Percentiles rank a stretch among this genome's conserved stretches.
Conservation (phyloP, 192 early-diverging fungal genomes). For the Mortierella alpina region DNA sequence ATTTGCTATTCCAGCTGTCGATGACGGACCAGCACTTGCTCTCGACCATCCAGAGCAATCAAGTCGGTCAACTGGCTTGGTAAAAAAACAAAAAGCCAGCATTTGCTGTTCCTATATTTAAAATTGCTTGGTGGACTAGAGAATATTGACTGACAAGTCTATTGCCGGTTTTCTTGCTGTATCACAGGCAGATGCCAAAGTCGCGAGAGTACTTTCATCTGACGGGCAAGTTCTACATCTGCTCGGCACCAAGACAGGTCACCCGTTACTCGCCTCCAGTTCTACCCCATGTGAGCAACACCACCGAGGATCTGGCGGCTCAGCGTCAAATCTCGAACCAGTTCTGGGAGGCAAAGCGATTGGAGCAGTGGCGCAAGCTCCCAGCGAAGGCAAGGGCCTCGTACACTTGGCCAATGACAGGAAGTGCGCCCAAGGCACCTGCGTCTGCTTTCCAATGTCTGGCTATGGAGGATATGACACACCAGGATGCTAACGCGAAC, state of each 20-base stretch:
- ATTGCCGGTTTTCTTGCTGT: background rate
- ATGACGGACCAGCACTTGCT: conserved; percentile 78
- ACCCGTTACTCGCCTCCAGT: conserved; percentile 71
- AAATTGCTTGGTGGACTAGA: background rate
- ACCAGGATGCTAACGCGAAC: conserved; percentile 16
- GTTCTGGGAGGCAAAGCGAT: conserved; percentile 78
- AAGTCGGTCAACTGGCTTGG: conserved; percentile 74
- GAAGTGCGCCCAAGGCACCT: conserved; percentile 61
- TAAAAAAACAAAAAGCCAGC: conserved; percentile 33
- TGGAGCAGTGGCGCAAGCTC: conserved; percentile 67
- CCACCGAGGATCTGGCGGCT: conserved; percentile 25
- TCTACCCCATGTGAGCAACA: conserved; percentile 32
- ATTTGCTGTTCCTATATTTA: background rate
- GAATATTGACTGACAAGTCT: background rate
- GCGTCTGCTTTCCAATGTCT: conserved; percentile 68
- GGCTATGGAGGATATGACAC: conserved; percentile 63
- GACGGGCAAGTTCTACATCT: conserved; percentile 76
- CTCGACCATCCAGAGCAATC: conserved; percentile 73
- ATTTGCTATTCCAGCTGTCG: conserved; percentile 71
- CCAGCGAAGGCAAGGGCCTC: conserved; percentile 67
- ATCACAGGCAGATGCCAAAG: conserved; percentile 74
- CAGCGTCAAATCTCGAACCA: conserved; percentile 48
- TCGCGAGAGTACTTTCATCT: conserved; percentile 75
- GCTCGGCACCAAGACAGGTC: conserved; percentile 73
- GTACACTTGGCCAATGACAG: conserved; percentile 77